Conservation (phyloP, 1,139 yeast species). For the Nadsonia starkeyi-henricii region DNA sequence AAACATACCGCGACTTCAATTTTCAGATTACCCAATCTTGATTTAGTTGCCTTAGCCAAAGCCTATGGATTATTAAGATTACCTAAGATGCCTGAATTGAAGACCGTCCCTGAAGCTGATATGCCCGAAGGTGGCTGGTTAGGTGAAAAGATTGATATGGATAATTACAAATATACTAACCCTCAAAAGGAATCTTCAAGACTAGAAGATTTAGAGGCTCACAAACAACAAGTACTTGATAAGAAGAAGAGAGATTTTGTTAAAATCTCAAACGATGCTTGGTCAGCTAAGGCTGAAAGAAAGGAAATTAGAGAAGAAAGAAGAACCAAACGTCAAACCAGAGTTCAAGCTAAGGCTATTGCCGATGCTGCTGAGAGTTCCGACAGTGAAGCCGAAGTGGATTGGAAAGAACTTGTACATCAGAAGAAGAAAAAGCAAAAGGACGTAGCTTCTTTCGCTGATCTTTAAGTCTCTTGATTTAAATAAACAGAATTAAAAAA, state of each 20-base stretch:
- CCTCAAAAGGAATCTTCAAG: constrained; percentile 49
- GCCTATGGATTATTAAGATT: constrained; percentile 70
- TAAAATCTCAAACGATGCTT: constrained; percentile 43
- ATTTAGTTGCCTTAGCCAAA: constrained; percentile 57
- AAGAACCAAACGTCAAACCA: constrained; percentile 34
- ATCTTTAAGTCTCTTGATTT: constrained; percentile 30
- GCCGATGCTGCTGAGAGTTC: constrained; percentile 20
- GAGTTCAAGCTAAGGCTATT: constrained; percentile 34
- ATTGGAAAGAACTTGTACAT: constrained; percentile 79
- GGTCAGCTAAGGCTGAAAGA: constrained; percentile 56
- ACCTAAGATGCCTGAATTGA: constrained; percentile 91
- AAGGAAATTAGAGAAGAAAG: constrained; percentile 40
- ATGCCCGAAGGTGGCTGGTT: constrained; percentile 52
- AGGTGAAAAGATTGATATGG: constrained; percentile 44
- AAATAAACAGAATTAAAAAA: too few species aligned
- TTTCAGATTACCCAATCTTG: constrained; percentile 59
- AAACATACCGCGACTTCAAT: constrained; percentile 88
- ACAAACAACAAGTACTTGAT: constrained; percentile 12
- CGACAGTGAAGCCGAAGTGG: constrained; percentile 34
- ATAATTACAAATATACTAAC: constrained; percentile 50
- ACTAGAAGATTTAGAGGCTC: constrained; percentile 40
- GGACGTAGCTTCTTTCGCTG: constrained; percentile 55
- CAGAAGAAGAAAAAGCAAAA: constrained; percentile 37
- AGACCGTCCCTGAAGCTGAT: constrained; percentile 32
- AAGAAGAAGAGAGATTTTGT: constrained; percentile 10